These are phyloP conservation scores for Hericium rajendrae DNA, from an alignment of 768 basidiomycete genomes.

Conservation along the genomic window DNA sequence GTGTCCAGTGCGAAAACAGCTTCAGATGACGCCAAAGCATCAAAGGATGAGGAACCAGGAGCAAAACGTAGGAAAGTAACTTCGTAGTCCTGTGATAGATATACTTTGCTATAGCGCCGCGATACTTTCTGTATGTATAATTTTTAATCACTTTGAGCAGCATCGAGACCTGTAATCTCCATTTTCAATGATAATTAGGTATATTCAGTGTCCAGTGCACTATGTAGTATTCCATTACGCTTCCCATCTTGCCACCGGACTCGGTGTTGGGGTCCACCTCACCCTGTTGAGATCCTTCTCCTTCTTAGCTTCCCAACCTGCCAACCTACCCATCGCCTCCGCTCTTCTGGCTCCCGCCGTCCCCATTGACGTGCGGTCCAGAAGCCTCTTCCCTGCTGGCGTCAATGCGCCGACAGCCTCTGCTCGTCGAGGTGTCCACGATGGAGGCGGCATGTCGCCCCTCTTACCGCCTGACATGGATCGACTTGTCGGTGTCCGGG, in stretches of 20 bases:
- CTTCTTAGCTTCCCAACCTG: conserved; percentile 48
- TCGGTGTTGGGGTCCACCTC: conserved; percentile 75
- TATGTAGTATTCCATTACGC: not conserved
- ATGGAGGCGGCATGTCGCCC: conserved; percentile 71
- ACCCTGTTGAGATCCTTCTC: conserved; percentile 57
- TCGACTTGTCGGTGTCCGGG: conserved; percentile 22
- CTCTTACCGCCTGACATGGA: conserved; percentile 14
- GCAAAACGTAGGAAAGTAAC: conserved; percentile 53
- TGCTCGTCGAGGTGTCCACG: conserved; percentile 67
- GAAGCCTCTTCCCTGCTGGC: conserved; percentile 71
- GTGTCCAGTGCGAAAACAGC: conserved; percentile 8
- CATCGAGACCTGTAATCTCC: not conserved
- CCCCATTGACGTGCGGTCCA: conserved; percentile 64
- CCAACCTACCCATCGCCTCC: conserved; percentile 53
- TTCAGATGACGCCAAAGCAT: conserved; percentile 8
- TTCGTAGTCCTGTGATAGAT: conserved; percentile 2
- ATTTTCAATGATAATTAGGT: conserved; percentile 4
- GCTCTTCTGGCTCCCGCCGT: conserved; percentile 52
- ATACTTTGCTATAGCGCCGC: conserved; percentile 4
- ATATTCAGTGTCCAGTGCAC: not conserved
- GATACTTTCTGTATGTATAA: conserved; percentile 5
- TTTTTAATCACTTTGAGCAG: not conserved
- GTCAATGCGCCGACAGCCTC: conserved; percentile 71
- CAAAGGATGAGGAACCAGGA: conserved; percentile 3
- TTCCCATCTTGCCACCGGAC: conserved; percentile 28